Evolutionary conservation across 2,329 filamentous ascomycete genomes (phyloP), one percentile per base, ranked within the genome.

Genomic region (Acrocalymma vagum): DNA sequence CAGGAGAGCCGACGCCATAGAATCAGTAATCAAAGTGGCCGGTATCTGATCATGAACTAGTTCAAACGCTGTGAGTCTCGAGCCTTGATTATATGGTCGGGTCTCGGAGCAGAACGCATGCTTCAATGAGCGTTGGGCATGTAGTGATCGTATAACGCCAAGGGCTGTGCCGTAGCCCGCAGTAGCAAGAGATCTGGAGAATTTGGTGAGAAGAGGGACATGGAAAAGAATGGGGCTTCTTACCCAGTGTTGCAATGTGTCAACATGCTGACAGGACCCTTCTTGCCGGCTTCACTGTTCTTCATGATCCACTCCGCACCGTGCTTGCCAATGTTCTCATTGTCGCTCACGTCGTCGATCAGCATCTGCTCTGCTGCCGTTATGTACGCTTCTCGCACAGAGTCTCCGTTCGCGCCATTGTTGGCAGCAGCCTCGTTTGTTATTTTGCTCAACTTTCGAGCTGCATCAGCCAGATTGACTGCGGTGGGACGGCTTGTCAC

Each of bases 221-320:
- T 14, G 3, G 21, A 13, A 20, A 9, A 13, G 20, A 17, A 20
- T 30, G 29, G 14, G 5, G 26, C 18, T 15, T 40, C 57, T 48
- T 77, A 87, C 84, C 94, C 94, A 15, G 94, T 99, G 71, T 99
- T 99, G 78, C 94, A 99, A 72, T 99, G 95, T 9, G 94, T 99
- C 54, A 99, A 74, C 28, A 99, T 86, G n/a, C 89, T 90, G 31
- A 96, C 74, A 52, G 78, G 76, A 57, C 72, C 77, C 60, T 65
- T 77, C 60, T 51, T 79, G 67, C 50, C 78, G 65, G 65, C 78
- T 70, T 54, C 71, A 30, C 71, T 62, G 56, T 89, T 83, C 26
- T 78, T 73, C 41, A 83, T 72, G 22, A 99, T 85, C 89, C 94
- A 99, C 51, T 85, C 79, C 0, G 91, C 89, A 25, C 94, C 94